Conservation (phyloP, 306 rosid species). For the Vigna mungo region DNA sequence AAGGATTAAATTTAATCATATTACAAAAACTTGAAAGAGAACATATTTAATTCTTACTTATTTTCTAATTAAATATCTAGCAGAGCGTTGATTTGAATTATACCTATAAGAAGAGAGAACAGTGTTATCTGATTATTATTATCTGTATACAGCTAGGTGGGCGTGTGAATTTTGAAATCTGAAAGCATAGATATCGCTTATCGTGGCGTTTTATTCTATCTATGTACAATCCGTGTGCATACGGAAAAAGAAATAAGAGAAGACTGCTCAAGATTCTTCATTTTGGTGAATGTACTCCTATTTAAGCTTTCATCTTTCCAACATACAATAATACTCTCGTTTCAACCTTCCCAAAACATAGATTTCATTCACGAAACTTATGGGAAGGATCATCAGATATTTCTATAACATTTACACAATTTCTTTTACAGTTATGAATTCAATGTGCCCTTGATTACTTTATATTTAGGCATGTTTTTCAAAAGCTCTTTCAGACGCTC, state of each 20-base stretch:
- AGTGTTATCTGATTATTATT: background rate
- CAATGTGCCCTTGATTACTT: background rate
- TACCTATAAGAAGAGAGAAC: background rate
- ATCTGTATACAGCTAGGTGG: slow-evolving; percentile 39
- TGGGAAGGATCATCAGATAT: background rate
- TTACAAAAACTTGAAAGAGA: background rate
- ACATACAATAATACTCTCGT: background rate
- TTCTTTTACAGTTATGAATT: background rate
- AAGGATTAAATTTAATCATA: too few species aligned
- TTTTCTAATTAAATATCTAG: background rate
- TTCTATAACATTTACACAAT: background rate
- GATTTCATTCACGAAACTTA: too few species aligned
- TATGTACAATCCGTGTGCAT: slow-evolving; percentile 41
- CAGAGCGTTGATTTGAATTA: background rate
- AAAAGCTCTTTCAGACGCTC: background rate
- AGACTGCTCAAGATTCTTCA: slow-evolving; percentile 1
- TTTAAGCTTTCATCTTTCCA: background rate
- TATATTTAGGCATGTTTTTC: background rate
- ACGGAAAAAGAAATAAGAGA: slow-evolving; percentile 17
- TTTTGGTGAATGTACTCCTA: background rate
- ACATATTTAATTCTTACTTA: background rate
- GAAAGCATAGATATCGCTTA: slow-evolving; percentile 35
- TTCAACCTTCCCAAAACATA: too few species aligned
- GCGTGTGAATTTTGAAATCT: slow-evolving; percentile 26
- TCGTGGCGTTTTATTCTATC: slow-evolving; percentile 51